Evolutionary conservation across 495 filamentous ascomycete genomes (phyloP).

Genomic region (Amphirosellinia nigrospora): DNA sequence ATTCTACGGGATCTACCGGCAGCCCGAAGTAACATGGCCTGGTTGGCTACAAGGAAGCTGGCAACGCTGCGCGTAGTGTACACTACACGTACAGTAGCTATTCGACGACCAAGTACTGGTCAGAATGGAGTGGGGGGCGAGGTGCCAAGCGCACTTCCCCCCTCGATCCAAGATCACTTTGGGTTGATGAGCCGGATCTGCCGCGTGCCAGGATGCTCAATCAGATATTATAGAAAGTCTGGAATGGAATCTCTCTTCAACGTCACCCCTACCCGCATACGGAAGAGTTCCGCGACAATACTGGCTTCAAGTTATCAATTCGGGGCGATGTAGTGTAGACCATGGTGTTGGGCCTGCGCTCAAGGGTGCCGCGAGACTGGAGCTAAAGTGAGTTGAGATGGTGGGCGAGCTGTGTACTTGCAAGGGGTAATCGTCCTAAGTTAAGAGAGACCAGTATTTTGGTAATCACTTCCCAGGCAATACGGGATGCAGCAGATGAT

Average conservation of each 20-base stretch:
- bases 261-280: slow-evolving; percentile 2
- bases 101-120: slow-evolving; percentile 16
- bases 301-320: slow-evolving; percentile 1
- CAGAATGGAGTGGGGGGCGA: slow-evolving; percentile 18
- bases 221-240: slow-evolving; percentile 1
- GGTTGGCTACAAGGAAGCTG: slow-evolving; percentile 16
- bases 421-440: slow-evolving; percentile 18
- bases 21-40: slow-evolving; percentile 8
- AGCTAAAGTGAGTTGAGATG: slow-evolving; percentile 6
- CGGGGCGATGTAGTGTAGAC: background rate
- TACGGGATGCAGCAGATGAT: slow-evolving; percentile 18
- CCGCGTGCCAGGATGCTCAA: slow-evolving; percentile 10
- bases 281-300: slow-evolving; percentile 14
- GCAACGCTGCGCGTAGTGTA: slow-evolving; percentile 8
- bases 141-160: slow-evolving; percentile 24
- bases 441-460: slow-evolving; percentile 15
- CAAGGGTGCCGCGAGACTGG: background rate
- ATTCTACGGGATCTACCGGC: slow-evolving; percentile 22
- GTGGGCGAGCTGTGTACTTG: slow-evolving; percentile 15
- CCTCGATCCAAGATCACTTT: slow-evolving; percentile 25
- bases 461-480: slow-evolving; percentile 16
- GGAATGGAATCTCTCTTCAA: background rate
- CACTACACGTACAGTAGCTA: slow-evolving; percentile 5
- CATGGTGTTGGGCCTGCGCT: background rate
- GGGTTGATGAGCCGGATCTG: slow-evolving; percentile 23